These are phyloP conservation scores for Phytophthora syringae DNA, from an alignment of 352 stramenopile species.

Conservation along the genomic window DNA sequence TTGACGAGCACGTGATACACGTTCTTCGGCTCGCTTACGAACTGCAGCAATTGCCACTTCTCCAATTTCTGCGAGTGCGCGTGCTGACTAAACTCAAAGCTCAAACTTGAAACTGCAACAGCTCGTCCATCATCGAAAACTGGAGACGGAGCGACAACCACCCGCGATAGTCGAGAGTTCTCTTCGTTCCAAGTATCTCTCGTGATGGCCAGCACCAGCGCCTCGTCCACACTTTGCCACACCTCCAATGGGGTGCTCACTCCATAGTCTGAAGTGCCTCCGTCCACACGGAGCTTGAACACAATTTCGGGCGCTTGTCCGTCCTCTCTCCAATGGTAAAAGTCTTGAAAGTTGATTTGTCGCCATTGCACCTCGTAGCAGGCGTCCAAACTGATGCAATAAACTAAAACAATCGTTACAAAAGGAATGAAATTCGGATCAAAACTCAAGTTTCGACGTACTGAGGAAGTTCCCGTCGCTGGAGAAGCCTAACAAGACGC, in stretches of 20 bases:
- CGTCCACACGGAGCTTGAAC: constrained; percentile 34
- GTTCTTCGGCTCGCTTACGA: constrained; percentile 9
- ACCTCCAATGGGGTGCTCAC: constrained; percentile 46
- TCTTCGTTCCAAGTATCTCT: constrained; percentile 33
- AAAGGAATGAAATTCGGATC: too few species aligned
- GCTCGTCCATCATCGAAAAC: constrained; percentile 17
- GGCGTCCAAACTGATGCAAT: constrained; percentile 47
- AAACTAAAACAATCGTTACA: constrained; percentile 38
- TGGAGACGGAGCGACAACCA: constrained; percentile 55
- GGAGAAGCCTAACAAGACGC: constrained; percentile 74
- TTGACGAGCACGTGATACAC: constrained; percentile 63
- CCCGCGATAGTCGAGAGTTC: constrained; percentile 32
- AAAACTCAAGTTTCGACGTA: constrained; percentile 29
- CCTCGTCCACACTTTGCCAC: constrained; percentile 65
- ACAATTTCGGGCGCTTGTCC: constrained; percentile 11
- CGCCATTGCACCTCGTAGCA: constrained; percentile 63
- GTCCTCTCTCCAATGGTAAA: constrained; percentile 14
- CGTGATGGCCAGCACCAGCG: constrained; percentile 53
- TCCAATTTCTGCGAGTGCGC: constrained; percentile 37
- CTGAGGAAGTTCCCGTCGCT: constrained; percentile 67
- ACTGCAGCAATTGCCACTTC: constrained; percentile 58
- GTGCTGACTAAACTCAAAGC: constrained; percentile 47
- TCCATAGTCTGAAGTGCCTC: constrained; percentile 9
- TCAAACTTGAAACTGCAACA: constrained; percentile 33
- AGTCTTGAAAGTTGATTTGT: constrained; percentile 25